Evolutionary conservation across 495 filamentous ascomycete genomes (phyloP).

Genomic region (Filosporella fistucella): DNA sequence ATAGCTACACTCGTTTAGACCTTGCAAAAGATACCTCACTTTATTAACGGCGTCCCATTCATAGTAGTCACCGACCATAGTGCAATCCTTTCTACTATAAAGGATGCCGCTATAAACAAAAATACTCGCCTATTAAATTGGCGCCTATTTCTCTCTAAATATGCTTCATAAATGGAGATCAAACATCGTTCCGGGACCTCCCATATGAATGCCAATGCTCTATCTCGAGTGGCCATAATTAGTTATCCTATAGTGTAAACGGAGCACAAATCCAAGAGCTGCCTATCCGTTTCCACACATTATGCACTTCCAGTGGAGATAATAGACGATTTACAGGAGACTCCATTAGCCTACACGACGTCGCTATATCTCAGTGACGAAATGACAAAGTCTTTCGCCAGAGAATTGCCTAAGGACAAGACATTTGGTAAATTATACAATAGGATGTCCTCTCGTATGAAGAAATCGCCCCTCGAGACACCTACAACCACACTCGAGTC

Average conservation of each 20-base stretch:
- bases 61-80: not conserved
- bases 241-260: not conserved
- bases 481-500: not conserved
- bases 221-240: not conserved
- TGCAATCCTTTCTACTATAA: not conserved
- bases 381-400: not conserved
- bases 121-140: not conserved
- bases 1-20: not conserved
- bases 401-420: not conserved
- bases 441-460: not conserved
- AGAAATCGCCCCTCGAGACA: not conserved
- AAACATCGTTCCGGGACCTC: not conserved
- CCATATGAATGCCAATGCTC: not conserved
- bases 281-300: not conserved
- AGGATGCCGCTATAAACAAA: not conserved
- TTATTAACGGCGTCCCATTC: not conserved
- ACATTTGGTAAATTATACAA: not conserved
- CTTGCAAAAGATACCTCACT: not conserved
- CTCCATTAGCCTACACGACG: not conserved
- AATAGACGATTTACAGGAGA: not conserved
- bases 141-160: conserved; percentile 1
- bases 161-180: not conserved
- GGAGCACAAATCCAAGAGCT: not conserved
- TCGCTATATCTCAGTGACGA: not conserved
- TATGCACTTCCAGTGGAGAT: not conserved